Percentiles rank a stretch among this genome's conserved stretches.
Evolutionary conservation across 1,284 basidiomycete genomes (phyloP).

Genomic region (Tilletia walkeri): DNA sequence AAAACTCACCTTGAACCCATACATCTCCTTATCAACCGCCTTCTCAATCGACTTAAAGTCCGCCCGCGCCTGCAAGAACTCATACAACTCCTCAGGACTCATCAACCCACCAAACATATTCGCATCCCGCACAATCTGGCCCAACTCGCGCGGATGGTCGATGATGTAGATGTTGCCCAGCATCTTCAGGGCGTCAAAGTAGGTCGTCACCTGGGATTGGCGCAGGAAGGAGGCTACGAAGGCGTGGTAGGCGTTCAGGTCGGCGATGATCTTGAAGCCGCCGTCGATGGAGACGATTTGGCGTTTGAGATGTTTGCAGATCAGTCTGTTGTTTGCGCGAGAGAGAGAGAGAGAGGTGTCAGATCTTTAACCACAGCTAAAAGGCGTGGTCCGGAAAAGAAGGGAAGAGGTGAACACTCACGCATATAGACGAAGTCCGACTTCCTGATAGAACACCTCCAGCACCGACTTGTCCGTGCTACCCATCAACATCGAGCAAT

Average conservation of each 20-base stretch:
- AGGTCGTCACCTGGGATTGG: conserved; percentile 71
- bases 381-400: too few relatives aligned
- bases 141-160: conserved; percentile 71
- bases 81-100: conserved; percentile 71
- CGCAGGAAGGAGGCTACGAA: conserved; percentile 66
- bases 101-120: conserved; percentile 82
- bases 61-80: conserved; percentile 33
- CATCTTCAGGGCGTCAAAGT: conserved; percentile 93
- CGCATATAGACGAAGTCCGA: conserved; percentile 87
- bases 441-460: conserved; percentile 96
- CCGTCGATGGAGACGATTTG: conserved; percentile 91
- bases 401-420: conserved; percentile 57
- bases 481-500: conserved; percentile 84
- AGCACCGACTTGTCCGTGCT: conserved; percentile 93
- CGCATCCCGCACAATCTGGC: conserved; percentile 89
- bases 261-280: conserved; percentile 92
- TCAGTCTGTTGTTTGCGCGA: conserved; percentile 64
- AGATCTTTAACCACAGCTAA: not conserved
- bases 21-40: conserved; percentile 53
- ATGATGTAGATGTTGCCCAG: conserved; percentile 88
- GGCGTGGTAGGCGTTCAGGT: conserved; percentile 85
- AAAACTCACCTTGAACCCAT: conserved; percentile 48
- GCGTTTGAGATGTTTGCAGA: conserved; percentile 93
- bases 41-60: conserved; percentile 51
- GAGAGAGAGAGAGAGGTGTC: not conserved